Evolutionary conservation across 257 asterid genomes (phyloP).

Genomic region (Buddleja alternifolia): DNA sequence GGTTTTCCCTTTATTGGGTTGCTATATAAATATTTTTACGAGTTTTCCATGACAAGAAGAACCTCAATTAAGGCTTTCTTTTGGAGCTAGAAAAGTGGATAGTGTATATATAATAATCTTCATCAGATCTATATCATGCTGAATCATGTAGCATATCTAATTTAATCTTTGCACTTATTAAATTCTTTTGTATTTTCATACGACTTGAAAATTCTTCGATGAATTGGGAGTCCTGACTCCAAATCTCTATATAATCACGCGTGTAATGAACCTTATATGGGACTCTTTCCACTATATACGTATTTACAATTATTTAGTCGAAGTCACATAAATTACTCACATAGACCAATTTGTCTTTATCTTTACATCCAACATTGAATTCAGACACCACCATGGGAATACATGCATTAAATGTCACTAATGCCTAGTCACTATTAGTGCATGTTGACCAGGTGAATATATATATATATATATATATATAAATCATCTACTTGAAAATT

Average conservation of each 20-base stretch:
- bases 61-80: slow-evolving; percentile 34
- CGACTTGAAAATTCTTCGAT: neutral
- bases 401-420: slow-evolving; percentile 33
- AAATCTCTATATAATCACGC: too few relatives aligned
- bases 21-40: slow-evolving; percentile 3
- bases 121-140: slow-evolving; percentile 37
- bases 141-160: slow-evolving; percentile 25
- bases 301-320: too few relatives aligned
- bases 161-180: slow-evolving; percentile 12
- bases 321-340: too few relatives aligned
- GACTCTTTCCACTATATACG: too few relatives aligned
- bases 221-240: too few relatives aligned
- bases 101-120: slow-evolving; percentile 27
- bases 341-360: too few relatives aligned
- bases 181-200: slow-evolving; percentile 6
- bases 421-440: slow-evolving; percentile 20
- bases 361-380: slow-evolving; percentile 2
- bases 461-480: too few relatives aligned
- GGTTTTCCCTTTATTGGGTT: slow-evolving; percentile 21
- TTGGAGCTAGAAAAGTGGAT: slow-evolving; percentile 31
- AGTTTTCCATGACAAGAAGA: slow-evolving; percentile 31
- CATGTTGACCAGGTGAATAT: slow-evolving; percentile 37
- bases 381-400: slow-evolving; percentile 13
- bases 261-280: too few relatives aligned
- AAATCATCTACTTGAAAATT: neutral